Evolutionary conservation across 2,329 filamentous ascomycete genomes (phyloP).

Genomic region (Fusarium clavum): DNA sequence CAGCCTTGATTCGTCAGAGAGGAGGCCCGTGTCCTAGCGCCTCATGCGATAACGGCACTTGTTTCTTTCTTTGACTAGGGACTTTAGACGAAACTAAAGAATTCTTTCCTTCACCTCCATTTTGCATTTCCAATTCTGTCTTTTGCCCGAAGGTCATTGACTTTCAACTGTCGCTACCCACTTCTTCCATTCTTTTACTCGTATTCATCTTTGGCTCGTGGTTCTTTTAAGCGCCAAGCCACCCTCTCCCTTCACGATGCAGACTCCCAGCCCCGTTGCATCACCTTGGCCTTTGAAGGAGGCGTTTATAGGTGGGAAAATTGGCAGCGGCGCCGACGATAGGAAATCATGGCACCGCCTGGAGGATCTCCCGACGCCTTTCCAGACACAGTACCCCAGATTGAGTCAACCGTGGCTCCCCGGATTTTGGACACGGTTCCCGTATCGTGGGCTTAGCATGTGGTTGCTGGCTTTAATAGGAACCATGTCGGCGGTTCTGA

Average conservation of each 20-base stretch:
- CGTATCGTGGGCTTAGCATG: slow-evolving; percentile 28
- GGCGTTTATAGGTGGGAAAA: not conserved
- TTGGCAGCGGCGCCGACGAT: not conserved
- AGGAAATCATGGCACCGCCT: slow-evolving; percentile 30
- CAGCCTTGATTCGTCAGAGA: slow-evolving; percentile 1
- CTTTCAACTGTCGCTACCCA: not conserved
- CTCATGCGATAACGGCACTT: slow-evolving; percentile 4
- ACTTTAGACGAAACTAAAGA: slow-evolving; percentile 2
- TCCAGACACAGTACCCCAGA: slow-evolving; percentile 10
- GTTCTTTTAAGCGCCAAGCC: not conserved
- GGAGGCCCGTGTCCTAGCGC: not conserved
- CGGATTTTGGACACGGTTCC: slow-evolving; percentile 37
- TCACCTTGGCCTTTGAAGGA: slow-evolving; percentile 32
- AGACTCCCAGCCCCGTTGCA: not conserved
- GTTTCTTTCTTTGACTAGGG: not conserved
- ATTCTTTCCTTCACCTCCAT: slow-evolving; percentile 5
- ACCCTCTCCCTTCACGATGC: not conserved
- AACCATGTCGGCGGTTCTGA: slow-evolving; percentile 25
- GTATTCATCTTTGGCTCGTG: not conserved
- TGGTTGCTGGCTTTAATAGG: slow-evolving; percentile 33
- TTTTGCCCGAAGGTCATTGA: not conserved
- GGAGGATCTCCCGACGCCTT: slow-evolving; percentile 8
- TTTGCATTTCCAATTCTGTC: not conserved
- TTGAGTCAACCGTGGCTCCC: slow-evolving; percentile 38
- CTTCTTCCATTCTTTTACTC: not conserved